Base-by-base conservation (phyloP, 1,284 basidiomycete species). In the Malassezia equina region DNA sequence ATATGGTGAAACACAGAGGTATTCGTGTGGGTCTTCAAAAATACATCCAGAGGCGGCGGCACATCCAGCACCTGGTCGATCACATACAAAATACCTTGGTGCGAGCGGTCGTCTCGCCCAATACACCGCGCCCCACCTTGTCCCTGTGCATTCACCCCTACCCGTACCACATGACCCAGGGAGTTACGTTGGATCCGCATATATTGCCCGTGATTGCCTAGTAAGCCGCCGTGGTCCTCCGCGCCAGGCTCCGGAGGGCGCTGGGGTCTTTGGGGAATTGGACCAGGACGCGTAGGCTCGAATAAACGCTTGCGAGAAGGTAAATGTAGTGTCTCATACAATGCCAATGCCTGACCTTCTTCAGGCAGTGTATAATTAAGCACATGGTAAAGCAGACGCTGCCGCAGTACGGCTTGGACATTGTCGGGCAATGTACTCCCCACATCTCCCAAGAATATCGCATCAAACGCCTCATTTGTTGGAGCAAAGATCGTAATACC, bases 381-480 rank as follows among this genome's bases (percentile, higher is more conserved):
- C 40, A 96, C 76, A 75, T 98, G 94, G 72, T 98, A 98, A 65
- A 96, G 85, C 44, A 99, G 80, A 65, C 90, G 86, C 71, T 95
- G 90, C 42, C 93, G 81, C 44, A 95, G 81, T 55, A 81, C 77
- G 62, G 87, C 83, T 52, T 89, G 82, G 40, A 94, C 79, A 74
- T 99, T 99, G 48, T 62, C 58, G 3, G 51, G 51, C 23, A 34
- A 51, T 24, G 61, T 58, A 3, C 17, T 9, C 9, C 5, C 32
- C 40, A 27, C 32, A 19, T 53, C 55, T 17, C 43, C 21, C n/a
- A 25, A 28, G n/a, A 36, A 17, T 3, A 19, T 29, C 1, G 25
- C 31, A 5, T 31, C 42, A 31, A 72, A 64, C 6, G 70, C 70
- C 7, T 64, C 62, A 76, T 99, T 90, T 15, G 88, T 95, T 0